These are phyloP conservation scores for Rhizopus stolonifer DNA, from an alignment of 371 early-diverging fungal genomes.

Conservation along the genomic window DNA sequence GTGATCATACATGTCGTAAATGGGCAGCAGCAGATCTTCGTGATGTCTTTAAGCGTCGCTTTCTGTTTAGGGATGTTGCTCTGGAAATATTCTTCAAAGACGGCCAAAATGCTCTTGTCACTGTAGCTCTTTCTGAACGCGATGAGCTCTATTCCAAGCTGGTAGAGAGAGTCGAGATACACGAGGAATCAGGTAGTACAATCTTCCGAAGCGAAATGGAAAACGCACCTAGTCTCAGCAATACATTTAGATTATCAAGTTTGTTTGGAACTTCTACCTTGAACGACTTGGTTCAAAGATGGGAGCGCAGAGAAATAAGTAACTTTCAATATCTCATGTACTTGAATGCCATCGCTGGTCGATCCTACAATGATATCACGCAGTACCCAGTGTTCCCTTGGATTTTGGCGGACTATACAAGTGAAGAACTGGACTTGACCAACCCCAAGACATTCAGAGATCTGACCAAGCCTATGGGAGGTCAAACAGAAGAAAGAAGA, in stretches of 20 bases:
- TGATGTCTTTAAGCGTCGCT: constrained; percentile 74
- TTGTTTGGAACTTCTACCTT: constrained; percentile 72
- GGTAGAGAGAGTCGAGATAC: constrained; percentile 53
- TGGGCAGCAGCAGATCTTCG: constrained; percentile 69
- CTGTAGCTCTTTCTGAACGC: constrained; percentile 63
- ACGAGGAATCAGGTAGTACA: constrained; percentile 42
- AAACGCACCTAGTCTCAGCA: constrained; percentile 23
- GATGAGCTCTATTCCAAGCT: constrained; percentile 71
- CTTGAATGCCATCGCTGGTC: constrained; percentile 82
- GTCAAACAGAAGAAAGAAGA: constrained; percentile 68
- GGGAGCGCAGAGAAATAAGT: constrained; percentile 78
- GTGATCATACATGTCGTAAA: constrained; percentile 61
- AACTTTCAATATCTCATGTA: constrained; percentile 91
- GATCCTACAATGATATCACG: constrained; percentile 68
- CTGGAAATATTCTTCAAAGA: constrained; percentile 77
- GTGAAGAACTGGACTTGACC: constrained; percentile 67
- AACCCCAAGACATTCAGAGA: constrained; percentile 78
- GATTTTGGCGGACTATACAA: constrained; percentile 72
- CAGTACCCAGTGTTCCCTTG: constrained; percentile 78
- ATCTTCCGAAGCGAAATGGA: constrained; percentile 50
- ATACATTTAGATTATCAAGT: constrained; percentile 50
- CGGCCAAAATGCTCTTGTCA: constrained; percentile 73
- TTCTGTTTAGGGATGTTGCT: constrained; percentile 73
- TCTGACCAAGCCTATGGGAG: constrained; percentile 85
- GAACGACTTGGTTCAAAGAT: constrained; percentile 65